Conservation (phyloP, 1,139 yeast species). For the Candida anutae region DNA sequence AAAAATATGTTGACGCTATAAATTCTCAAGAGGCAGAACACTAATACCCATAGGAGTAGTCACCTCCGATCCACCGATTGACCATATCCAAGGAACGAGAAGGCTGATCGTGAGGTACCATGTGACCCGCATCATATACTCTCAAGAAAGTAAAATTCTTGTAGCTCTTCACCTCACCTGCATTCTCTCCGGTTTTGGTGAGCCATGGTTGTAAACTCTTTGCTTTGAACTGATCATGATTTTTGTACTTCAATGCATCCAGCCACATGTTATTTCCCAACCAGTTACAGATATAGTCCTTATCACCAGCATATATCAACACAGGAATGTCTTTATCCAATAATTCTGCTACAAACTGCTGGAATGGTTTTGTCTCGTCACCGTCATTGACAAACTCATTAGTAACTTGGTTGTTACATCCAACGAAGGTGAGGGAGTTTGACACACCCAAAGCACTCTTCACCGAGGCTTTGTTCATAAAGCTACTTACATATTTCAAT, state of each 20-base stretch:
- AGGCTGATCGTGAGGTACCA: slow-evolving; percentile 82
- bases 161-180: slow-evolving; percentile 52
- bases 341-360: slow-evolving; percentile 48
- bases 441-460: slow-evolving; percentile 55
- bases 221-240: slow-evolving; percentile 18
- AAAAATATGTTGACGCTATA: too few species aligned
- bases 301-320: slow-evolving; percentile 33
- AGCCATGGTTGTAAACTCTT: slow-evolving; percentile 35
- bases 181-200: slow-evolving; percentile 33
- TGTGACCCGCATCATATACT: slow-evolving; percentile 62
- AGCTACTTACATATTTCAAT: slow-evolving; percentile 46
- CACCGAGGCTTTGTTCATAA: slow-evolving; percentile 54
- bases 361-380: slow-evolving; percentile 62
- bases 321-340: slow-evolving; percentile 42
- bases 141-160: slow-evolving; percentile 54
- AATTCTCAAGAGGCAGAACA: too few species aligned
- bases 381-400: slow-evolving; percentile 49
- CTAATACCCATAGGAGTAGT: slow-evolving; percentile 18
- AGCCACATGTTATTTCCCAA: slow-evolving; percentile 31
- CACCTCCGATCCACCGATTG: slow-evolving; percentile 65
- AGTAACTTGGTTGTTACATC: slow-evolving; percentile 53
- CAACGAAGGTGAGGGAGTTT: slow-evolving; percentile 44
- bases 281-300: slow-evolving; percentile 36
- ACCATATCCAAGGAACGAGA: slow-evolving; percentile 66
- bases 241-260: slow-evolving; percentile 20